Base-by-base conservation (phyloP, 768 basidiomycete genomes). In the Boletus patriciae region DNA sequence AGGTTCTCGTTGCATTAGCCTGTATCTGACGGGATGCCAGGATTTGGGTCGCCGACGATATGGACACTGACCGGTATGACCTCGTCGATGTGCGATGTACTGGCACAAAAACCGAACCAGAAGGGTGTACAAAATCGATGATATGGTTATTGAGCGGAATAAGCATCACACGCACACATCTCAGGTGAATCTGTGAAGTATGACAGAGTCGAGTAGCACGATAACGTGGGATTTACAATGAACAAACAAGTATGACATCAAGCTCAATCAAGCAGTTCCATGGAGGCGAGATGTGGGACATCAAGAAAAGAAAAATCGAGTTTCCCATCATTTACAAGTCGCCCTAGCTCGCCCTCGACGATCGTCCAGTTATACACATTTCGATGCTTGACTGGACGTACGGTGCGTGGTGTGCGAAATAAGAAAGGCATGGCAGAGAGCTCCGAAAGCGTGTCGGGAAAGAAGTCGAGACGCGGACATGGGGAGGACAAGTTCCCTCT, bases 371-470 rank as follows among this genome's bases (percentile, higher is more conserved):
- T 12, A n/a, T 52, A 18, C 49, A 34, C 16, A 5, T 2, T 38
- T 37, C 12, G 59, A 31, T 36, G 36, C 12, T 18, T 5, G 43
- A 34, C 5, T 6, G 46, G 31, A 25, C 7, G 23, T 3, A 68
- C 47, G 11, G 41, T 6, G 33, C 52, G 10, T 2, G 69, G 71
- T 18, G 69, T 62, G 41, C 65, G 52, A 51, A 67, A 71, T 12
- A 73, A 42, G 43, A 69, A 73, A 1, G 69, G 71, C 5, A 70
- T 65, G 19, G 71, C 71, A 4, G 71, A 73, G 45, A 71, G 67
- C 25, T 69, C 67, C 29, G 52, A 62, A 46, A 50, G 55, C 6
- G 61, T 36, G 19, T 60, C 53, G 4, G 65, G 31, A 42, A 3
- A 16, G 40, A 64, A 54, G 23, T 62, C 67, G 47, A 63, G 58